Conservation (phyloP, 202 grass and related monocot genomes). For the Dendrocalamus latiflorus region DNA sequence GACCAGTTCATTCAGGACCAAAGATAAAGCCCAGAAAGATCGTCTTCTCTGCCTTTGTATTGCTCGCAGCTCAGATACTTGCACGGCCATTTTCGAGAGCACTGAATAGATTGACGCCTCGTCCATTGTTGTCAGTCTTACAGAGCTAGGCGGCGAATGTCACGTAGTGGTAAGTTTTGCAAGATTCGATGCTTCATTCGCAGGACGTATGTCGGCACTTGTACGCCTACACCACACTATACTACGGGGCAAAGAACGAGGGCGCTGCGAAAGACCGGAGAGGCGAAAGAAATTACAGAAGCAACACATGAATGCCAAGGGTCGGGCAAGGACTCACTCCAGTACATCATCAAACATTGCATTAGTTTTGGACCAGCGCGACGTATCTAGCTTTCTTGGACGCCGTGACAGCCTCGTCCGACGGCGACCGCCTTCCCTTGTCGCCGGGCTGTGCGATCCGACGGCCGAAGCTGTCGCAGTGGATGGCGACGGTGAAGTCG, state of each 20-base stretch:
- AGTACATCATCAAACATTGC: not conserved
- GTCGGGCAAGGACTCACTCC: not conserved
- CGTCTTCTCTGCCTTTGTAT: no score
- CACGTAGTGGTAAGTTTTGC: no score
- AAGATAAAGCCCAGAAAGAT: no score
- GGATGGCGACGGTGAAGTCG: slow-evolving; percentile 60
- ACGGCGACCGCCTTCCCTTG: slow-evolving; percentile 1
- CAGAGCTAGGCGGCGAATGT: no score
- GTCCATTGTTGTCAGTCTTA: no score
- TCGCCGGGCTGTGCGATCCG: slow-evolving; percentile 25
- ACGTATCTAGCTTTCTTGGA: not conserved
- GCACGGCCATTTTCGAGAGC: no score
- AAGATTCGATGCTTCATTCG: no score
- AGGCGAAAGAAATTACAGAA: not conserved
- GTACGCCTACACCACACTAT: not conserved
- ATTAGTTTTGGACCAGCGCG: not conserved
- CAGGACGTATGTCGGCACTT: slow-evolving; percentile 18
- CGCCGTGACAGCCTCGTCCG: not conserved
- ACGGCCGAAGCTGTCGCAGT: slow-evolving; percentile 56
- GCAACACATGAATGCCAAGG: not conserved
- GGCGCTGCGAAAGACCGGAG: not conserved
- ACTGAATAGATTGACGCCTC: not conserved
- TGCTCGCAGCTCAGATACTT: no score
- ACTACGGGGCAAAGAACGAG: not conserved
- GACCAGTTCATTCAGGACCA: no score